A percentile compares a stretch with the other conserved stretches of the same genome.
phyloP scores from a whole-genome alignment of 805 yeast species.

The Candida berthetii region DNA sequence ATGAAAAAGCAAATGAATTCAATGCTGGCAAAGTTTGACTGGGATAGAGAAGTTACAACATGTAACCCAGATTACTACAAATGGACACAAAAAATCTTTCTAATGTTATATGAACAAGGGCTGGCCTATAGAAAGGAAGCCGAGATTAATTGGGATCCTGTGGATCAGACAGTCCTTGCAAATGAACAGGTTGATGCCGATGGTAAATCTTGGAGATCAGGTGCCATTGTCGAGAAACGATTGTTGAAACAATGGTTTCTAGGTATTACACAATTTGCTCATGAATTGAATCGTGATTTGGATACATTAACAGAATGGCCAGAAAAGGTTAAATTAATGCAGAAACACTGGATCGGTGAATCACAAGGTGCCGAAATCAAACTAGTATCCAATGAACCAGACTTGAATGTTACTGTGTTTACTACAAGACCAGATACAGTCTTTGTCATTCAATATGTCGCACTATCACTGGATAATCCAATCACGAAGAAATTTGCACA shows the following conservation, averaged over 20 bases:
- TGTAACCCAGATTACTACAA: conserved; percentile 83
- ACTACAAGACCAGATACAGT: conserved; percentile 92
- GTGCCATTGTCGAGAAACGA: conserved; percentile 85
- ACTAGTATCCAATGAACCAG: conserved; percentile 32
- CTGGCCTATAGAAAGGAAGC: conserved; percentile 83
- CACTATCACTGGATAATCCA: conserved; percentile 70
- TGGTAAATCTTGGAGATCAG: conserved; percentile 96
- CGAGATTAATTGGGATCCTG: conserved; percentile 96
- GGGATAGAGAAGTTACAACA: conserved; percentile 88
- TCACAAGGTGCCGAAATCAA: conserved; percentile 71
- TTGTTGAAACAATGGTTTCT: conserved; percentile 89
- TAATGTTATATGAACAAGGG: conserved; percentile 66
- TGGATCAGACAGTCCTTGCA: conserved; percentile 91
- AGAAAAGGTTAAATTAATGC: conserved; percentile 82
- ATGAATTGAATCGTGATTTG: conserved; percentile 60
- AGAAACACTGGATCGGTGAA: conserved; percentile 88
- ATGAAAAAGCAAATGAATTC: conserved; percentile 79
- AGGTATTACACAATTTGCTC: conserved; percentile 80
- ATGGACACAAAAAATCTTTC: conserved; percentile 87
- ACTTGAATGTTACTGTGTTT: conserved; percentile 42
- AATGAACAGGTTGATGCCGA: conserved; percentile 92
- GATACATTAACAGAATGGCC: conserved; percentile 74
- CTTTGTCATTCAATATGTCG: conserved; percentile 76
- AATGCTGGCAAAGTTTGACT: conserved; percentile 86
- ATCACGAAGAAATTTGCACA: conserved; percentile 35